Percentiles rank a stretch among this genome's conserved stretches.
phyloP scores from a whole-genome alignment of 495 filamentous ascomycete species.

The Aspergillus conjunctus region DNA sequence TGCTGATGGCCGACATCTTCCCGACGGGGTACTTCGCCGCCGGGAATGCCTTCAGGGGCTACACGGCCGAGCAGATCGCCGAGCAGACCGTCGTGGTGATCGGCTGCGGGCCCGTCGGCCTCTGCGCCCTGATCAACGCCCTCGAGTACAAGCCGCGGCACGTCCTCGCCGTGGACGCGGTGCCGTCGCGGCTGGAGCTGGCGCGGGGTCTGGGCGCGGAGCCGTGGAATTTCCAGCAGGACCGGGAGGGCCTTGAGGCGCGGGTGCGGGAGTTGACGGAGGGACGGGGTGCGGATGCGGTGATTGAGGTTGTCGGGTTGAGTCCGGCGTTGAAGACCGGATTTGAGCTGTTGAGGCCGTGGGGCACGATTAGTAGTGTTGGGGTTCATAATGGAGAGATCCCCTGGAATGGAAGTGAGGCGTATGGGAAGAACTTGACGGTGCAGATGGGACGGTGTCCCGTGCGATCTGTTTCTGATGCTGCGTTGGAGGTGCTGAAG shows the following conservation, averaged over 20 bases:
- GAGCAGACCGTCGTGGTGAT: constrained; percentile 79
- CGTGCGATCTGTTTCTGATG: constrained; percentile 78
- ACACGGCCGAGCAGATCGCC: constrained; percentile 60
- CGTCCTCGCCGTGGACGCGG: constrained; percentile 82
- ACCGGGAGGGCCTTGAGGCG: constrained; percentile 66
- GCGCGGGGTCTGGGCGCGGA: constrained; percentile 81
- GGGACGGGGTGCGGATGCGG: constrained; percentile 84
- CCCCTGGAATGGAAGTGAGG: constrained; percentile 80
- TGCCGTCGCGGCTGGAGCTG: constrained; percentile 74
- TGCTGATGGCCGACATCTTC: constrained; percentile 66
- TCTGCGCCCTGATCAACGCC: constrained; percentile 85
- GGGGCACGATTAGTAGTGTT: constrained; percentile 83
- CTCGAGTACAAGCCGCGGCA: constrained; percentile 78
- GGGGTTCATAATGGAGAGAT: constrained; percentile 95
- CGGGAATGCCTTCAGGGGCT: constrained; percentile 73
- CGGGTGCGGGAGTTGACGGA: constrained; percentile 77
- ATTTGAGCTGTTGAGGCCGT: constrained; percentile 85
- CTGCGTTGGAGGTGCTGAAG: constrained; percentile 76
- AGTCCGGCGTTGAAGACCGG: constrained; percentile 80
- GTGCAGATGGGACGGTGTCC: constrained; percentile 96
- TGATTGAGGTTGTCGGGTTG: constrained; percentile 89
- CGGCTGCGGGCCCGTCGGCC: constrained; percentile 86
- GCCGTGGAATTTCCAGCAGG: constrained; percentile 76
- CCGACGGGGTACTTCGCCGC: constrained; percentile 91
- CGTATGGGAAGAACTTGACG: constrained; percentile 86